Percentiles rank a stretch among this genome's conserved stretches.
These are phyloP conservation scores for Trifolium fragiferum DNA, from an alignment of 306 rosid species.

Conservation along the genomic window DNA sequence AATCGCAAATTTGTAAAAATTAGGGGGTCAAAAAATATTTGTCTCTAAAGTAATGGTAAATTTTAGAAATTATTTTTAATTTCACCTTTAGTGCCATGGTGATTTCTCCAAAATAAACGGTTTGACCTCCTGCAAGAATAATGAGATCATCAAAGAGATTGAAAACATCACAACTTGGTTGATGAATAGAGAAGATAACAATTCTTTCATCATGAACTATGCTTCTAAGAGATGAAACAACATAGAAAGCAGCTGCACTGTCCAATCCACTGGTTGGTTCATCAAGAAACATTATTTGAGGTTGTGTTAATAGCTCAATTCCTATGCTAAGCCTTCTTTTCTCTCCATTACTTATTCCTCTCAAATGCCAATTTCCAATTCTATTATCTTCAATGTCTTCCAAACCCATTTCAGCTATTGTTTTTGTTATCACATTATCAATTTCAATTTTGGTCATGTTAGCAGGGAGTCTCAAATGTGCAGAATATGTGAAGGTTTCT, in stretches of 20 bases:
- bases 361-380: constrained; percentile 74
- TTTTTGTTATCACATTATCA: constrained; percentile 50
- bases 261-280: constrained; percentile 88
- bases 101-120: too few relatives aligned
- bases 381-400: constrained; percentile 66
- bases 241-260: constrained; percentile 78
- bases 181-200: constrained; percentile 72
- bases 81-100: too few relatives aligned
- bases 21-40: too few relatives aligned
- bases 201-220: constrained; percentile 68
- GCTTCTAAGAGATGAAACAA: constrained; percentile 59
- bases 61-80: too few relatives aligned
- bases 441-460: constrained; percentile 57
- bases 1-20: too few relatives aligned
- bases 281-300: constrained; percentile 67
- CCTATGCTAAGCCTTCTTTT: constrained; percentile 78
- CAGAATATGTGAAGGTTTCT: constrained; percentile 70
- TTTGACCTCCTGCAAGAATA: constrained; percentile 63
- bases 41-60: too few relatives aligned
- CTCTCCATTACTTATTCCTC: constrained; percentile 81
- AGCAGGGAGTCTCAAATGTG: constrained; percentile 70
- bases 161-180: constrained; percentile 68
- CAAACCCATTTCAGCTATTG: constrained; percentile 69
- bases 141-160: constrained; percentile 71
- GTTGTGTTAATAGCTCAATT: constrained; percentile 68